These are phyloP conservation scores for Pontederia crassipes DNA, from an alignment of 176 grass and related monocot species.

Conservation along the genomic window DNA sequence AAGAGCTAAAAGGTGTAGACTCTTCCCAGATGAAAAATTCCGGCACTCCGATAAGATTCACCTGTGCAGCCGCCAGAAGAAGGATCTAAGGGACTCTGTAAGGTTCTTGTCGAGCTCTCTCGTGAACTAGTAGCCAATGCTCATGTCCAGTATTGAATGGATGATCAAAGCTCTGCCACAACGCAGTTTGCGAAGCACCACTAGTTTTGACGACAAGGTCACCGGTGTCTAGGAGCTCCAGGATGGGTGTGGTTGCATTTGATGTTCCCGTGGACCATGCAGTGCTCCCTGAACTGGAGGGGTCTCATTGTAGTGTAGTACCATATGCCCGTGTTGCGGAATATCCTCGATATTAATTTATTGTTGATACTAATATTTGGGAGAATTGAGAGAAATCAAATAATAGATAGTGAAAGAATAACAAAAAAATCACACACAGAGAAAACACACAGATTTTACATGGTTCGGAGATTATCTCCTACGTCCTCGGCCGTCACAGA, in stretches of 20 bases:
- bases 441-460: too few relatives aligned
- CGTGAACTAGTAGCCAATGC: neutral
- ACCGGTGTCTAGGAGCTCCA: neutral
- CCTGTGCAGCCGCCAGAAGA: neutral
- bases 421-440: too few relatives aligned
- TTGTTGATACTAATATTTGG: too few relatives aligned
- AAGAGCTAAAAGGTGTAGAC: neutral
- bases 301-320: too few relatives aligned
- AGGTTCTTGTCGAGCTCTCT: neutral
- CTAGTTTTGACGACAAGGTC: neutral
- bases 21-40: neutral
- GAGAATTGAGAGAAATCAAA: too few relatives aligned
- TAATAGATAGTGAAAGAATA: too few relatives aligned
- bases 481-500: too few relatives aligned
- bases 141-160: neutral
- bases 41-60: neutral
- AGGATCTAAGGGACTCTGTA: neutral
- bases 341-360: too few relatives aligned
- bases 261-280: neutral
- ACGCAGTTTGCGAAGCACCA: neutral
- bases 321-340: too few relatives aligned
- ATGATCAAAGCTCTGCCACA: constrained; percentile 5
- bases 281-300: too few relatives aligned
- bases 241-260: neutral
- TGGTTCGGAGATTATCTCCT: too few relatives aligned